Conservation (phyloP, 164 flowering plant species). For the Annona cherimola region DNA sequence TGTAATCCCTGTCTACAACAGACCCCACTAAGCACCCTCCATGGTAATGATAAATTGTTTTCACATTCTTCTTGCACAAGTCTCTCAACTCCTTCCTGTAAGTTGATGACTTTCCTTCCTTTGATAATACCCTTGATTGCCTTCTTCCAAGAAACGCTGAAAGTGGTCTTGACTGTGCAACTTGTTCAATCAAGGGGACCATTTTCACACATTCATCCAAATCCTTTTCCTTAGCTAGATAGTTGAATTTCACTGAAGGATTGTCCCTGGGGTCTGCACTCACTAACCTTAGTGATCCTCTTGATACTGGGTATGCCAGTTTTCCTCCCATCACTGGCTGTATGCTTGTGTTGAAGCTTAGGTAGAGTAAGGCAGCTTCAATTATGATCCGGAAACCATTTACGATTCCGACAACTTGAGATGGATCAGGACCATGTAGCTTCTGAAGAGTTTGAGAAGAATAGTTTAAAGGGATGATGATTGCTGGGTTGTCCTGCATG, state of each 20-base stretch:
- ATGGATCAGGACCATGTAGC: slow-evolving; percentile 23
- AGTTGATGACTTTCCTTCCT: neutral
- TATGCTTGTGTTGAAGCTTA: slow-evolving; percentile 21
- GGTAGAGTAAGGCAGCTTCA: slow-evolving; percentile 19
- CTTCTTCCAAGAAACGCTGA: slow-evolving; percentile 13
- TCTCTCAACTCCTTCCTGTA: slow-evolving; percentile 12
- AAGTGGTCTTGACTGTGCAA: slow-evolving; percentile 23
- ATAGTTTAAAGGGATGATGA: slow-evolving; percentile 15
- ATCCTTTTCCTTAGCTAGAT: slow-evolving; percentile 26
- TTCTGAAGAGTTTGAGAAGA: slow-evolving; percentile 9
- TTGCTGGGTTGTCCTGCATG: slow-evolving; percentile 34
- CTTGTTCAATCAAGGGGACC: slow-evolving; percentile 14
- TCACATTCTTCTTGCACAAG: slow-evolving; percentile 30
- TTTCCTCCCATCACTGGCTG: slow-evolving; percentile 23
- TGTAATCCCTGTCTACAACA: slow-evolving; percentile 36
- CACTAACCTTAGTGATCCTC: slow-evolving; percentile 24
- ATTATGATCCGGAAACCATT: slow-evolving; percentile 24
- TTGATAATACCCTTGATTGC: slow-evolving; percentile 1
- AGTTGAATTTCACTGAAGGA: slow-evolving; percentile 38
- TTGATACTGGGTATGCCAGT: slow-evolving; percentile 26
- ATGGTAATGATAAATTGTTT: slow-evolving; percentile 33
- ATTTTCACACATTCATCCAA: slow-evolving; percentile 22
- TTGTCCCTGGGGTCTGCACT: slow-evolving; percentile 29
- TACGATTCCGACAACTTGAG: slow-evolving; percentile 32
- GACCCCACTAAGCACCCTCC: slow-evolving; percentile 39